Base-by-base conservation (phyloP, 805 yeast species). In the Pichia pseudocactophila region DNA sequence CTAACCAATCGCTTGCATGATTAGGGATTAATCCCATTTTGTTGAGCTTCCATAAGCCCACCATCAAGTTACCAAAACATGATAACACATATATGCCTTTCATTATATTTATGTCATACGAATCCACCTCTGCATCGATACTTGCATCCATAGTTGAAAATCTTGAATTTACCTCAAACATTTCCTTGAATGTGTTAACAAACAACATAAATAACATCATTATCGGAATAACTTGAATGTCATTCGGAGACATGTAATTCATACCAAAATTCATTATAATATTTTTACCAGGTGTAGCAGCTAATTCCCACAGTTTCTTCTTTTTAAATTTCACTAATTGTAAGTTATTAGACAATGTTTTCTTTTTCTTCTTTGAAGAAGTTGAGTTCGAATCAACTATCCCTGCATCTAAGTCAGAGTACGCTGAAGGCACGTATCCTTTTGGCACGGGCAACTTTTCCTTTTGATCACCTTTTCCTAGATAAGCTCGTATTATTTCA, bases 201-300 rank as follows among this genome's bases (percentile, higher is more conserved):
- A 92, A 76, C 51, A 90, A 67, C 86, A 82, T 86, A 25, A 84
- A 59, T 0, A 95, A 82, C 84, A 88, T 89, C 64, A 88, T 80
- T 37, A 90, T 82, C 3, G 97, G 92, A 49, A 90, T 87, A 50
- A 90, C 71, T 54, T 92, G 97, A 22, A 92, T 65, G 3, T 94
- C 76, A 54, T 82, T 82, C 27, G 97, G 97, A 0, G 96, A 78
- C 86, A 90, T 85, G 60, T 86, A 92, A 47, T 87, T 78, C 95
- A 90, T 86, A 37, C 86, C 66, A 39, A 84, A 61, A 55, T 86
- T 92, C 94, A 87, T 83, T 7, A 97, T 95, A n/a, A 92, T 72
- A 25, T 49, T 56, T 57, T 88, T 90, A 2, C 87, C 84, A 0
- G 97, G 96, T 1, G 78, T 77, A 13, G 74, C 62, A 2, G 96